Evolutionary conservation across 2,329 filamentous ascomycete species (phyloP), one percentile per base, ranked within the genome.

Genomic region (Xylariaceae sp.): DNA sequence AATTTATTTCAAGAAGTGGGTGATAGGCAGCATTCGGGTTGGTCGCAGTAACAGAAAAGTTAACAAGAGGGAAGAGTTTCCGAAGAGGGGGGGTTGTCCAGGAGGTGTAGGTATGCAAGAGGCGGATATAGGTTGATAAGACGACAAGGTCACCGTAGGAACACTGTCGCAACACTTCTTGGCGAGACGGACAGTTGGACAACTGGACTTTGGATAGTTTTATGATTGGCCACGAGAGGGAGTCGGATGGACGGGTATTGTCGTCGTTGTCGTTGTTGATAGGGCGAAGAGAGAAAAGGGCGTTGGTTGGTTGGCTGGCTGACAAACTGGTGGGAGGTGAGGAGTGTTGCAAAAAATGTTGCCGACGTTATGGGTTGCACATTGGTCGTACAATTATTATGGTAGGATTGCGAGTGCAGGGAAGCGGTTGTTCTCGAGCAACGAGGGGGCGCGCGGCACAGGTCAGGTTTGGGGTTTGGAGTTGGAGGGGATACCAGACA

Each of bases 401-500:
- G 44, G 62, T 59, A 56, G 63, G 58, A 66, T 65, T 50, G 53
- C 56, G 60, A 63, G 56, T 54, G 54, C 61, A 63, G 56, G 54
- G 40, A 41, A 45, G 45, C 44, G 52, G 60, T 53, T 64, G 61
- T 60, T 55, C 53, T 65, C 61, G 47, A 62, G 65, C 56, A 65
- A 61, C 59, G 53, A 60, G 61, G 56, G 50, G 58, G 29, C 16
- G 45, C 49, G 24, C 19, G 28, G 36, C 24, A 31, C 23, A 16
- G 17, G 55, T 23, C n/a, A 23, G 26, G 37, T 4, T n/a, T n/a
- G n/a, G n/a, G 26, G 39, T 21, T 45, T 56, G 48, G 47, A 46
- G 48, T 40, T n/a, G 48, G 34, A 23, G 9, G 37, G 49, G 37
- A n/a, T n/a, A 23, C 37, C 41, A 39, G 49, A 37, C 28, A 40